These are phyloP conservation scores for Claviceps lovelessii DNA, from an alignment of 2,329 filamentous ascomycete genomes.

Conservation along the genomic window DNA sequence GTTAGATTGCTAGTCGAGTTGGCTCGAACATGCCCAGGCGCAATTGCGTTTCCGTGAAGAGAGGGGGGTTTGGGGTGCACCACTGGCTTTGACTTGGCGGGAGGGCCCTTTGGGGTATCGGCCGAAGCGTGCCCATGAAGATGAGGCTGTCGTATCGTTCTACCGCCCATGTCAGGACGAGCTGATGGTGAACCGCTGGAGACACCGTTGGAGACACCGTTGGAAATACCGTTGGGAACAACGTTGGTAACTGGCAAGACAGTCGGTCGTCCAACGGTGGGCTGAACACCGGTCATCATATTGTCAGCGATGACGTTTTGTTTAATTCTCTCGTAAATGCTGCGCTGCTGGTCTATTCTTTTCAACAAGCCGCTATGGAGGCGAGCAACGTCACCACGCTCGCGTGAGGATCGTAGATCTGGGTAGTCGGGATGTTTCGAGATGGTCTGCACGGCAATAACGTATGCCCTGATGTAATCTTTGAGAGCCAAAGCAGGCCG, in stretches of 20 bases:
- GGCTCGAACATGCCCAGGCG: conserved; percentile 17
- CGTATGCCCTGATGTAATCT: conserved; percentile 70
- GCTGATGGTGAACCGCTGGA: neutral
- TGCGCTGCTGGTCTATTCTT: conserved; percentile 33
- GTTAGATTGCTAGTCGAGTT: conserved; percentile 17
- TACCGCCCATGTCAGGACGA: neutral
- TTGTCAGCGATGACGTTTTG: conserved; percentile 49
- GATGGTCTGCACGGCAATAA: conserved; percentile 63
- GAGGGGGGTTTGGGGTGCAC: conserved; percentile 55
- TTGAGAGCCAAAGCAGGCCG: conserved; percentile 62
- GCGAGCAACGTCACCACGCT: conserved; percentile 26
- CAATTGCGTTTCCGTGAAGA: conserved; percentile 44
- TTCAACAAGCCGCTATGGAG: conserved; percentile 36
- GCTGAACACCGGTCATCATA: conserved; percentile 42
- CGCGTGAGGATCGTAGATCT: conserved; percentile 40
- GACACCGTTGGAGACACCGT: neutral
- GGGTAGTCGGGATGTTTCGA: conserved; percentile 63
- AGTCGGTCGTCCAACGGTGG: conserved; percentile 14
- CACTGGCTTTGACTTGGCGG: conserved; percentile 26
- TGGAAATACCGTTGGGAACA: neutral
- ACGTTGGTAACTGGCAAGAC: conserved; percentile 8
- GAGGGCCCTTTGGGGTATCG: conserved; percentile 8
- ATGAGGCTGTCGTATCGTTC: neutral
- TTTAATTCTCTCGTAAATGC: conserved; percentile 43
- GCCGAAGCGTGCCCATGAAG: conserved; percentile 6